Conservation (phyloP, 768 basidiomycete genomes). For the Auriscalpium vulgare region DNA sequence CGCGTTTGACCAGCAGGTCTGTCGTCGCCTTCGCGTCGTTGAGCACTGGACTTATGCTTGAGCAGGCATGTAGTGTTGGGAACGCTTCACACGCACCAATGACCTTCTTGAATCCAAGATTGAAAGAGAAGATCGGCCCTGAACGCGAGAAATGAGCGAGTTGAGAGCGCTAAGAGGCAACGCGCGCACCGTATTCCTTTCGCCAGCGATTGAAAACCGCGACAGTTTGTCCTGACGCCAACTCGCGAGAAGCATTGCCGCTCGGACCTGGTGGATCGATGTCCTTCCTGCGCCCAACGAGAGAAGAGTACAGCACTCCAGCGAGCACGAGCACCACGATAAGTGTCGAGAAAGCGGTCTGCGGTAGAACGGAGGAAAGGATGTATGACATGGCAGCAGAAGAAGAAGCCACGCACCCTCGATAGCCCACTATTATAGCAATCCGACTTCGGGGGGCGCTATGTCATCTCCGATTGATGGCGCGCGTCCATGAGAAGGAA, state of each 20-base stretch:
- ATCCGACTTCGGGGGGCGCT: no score
- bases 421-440: no score
- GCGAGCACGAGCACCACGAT: neutral
- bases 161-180: no score
- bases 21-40: neutral
- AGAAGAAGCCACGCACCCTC: no score
- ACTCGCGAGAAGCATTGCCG: constrained; percentile 4
- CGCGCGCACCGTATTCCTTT: constrained; percentile 1
- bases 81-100: neutral
- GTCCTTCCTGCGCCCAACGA: neutral
- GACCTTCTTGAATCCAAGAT: neutral
- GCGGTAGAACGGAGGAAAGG: no score
- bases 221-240: neutral
- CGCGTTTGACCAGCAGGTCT: constrained; percentile 10
- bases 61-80: neutral
- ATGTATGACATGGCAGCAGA: no score
- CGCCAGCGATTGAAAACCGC: constrained; percentile 1
- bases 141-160: neutral
- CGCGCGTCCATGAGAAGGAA: no score
- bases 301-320: neutral
- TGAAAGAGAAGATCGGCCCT: constrained; percentile 11
- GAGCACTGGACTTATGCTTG: neutral
- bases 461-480: no score
- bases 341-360: neutral
- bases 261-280: constrained; percentile 3